Evolutionary conservation across 169 alveolate species (phyloP).

Genomic region (Plasmodium gonderi): DNA sequence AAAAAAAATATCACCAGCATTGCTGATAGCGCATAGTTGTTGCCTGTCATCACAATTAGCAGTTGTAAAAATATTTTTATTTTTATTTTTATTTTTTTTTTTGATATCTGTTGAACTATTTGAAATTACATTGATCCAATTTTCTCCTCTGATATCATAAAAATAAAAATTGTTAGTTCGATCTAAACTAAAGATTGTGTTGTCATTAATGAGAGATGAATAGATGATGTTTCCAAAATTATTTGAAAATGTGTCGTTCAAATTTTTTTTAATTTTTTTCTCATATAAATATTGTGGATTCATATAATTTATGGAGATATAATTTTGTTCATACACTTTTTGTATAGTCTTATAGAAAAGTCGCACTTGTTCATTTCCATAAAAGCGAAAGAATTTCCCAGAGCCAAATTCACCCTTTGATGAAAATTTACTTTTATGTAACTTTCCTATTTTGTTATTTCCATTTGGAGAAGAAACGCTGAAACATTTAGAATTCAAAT

Average conservation of each 20-base stretch:
- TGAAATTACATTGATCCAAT: conserved; percentile 21
- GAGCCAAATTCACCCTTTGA: neutral
- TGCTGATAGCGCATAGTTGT: conserved; percentile 26
- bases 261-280: conserved; percentile 50
- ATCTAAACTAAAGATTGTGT: conserved; percentile 22
- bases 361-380: neutral
- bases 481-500: neutral
- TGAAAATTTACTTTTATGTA: neutral
- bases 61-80: neutral
- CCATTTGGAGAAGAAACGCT: too few relatives aligned
- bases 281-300: conserved; percentile 18
- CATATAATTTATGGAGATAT: conserved; percentile 6
- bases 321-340: neutral
- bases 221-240: neutral
- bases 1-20: conserved; percentile 11
- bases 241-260: neutral
- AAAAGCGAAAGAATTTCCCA: neutral
- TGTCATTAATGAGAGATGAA: conserved; percentile 26
- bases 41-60: conserved; percentile 31
- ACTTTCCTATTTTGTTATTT: neutral
- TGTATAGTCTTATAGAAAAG: neutral
- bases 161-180: conserved; percentile 15
- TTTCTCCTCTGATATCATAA: conserved; percentile 54
- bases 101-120: neutral
- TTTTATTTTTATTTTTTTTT: neutral